Percentiles rank a stretch among this genome's conserved stretches.
These are phyloP conservation scores for Quercus tomentella DNA, from an alignment of 331 rosid genomes.

Conservation along the genomic window DNA sequence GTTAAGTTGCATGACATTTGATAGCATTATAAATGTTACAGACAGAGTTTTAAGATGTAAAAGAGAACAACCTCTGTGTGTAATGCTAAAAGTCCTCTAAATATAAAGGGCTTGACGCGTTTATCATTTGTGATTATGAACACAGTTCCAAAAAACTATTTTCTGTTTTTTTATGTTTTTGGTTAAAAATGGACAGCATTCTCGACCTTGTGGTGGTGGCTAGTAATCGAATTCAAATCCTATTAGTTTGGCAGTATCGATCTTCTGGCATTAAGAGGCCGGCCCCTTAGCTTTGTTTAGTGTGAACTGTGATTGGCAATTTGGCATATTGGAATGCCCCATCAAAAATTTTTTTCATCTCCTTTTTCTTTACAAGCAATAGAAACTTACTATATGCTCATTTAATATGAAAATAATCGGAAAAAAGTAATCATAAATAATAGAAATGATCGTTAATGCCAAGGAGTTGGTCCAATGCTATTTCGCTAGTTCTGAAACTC, in stretches of 20 bases:
- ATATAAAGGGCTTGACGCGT: background rate
- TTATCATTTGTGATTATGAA: background rate
- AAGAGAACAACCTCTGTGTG: conserved; percentile 22
- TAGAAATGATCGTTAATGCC: too few species aligned
- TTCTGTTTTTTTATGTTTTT: background rate
- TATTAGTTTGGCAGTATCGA: background rate
- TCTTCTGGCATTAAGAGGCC: background rate
- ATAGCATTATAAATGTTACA: conserved; percentile 29
- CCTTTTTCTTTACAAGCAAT: too few species aligned
- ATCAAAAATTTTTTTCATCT: too few species aligned
- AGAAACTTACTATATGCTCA: too few species aligned
- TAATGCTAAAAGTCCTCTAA: conserved; percentile 19
- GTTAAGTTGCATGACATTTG: conserved; percentile 30
- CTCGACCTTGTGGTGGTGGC: background rate
- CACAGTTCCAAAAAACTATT: background rate
- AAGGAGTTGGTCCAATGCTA: too few species aligned
- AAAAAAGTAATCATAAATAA: too few species aligned
- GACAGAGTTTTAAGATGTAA: conserved; percentile 23
- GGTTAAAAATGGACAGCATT: background rate
- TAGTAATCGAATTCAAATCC: background rate
- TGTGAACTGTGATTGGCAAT: too few species aligned
- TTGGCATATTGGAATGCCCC: too few species aligned
- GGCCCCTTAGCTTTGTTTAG: background rate
- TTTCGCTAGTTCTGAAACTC: too few species aligned
- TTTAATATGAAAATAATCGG: too few species aligned